These are phyloP conservation scores for Houttuynia cordata DNA, from an alignment of 164 flowering plant species.

Conservation along the genomic window DNA sequence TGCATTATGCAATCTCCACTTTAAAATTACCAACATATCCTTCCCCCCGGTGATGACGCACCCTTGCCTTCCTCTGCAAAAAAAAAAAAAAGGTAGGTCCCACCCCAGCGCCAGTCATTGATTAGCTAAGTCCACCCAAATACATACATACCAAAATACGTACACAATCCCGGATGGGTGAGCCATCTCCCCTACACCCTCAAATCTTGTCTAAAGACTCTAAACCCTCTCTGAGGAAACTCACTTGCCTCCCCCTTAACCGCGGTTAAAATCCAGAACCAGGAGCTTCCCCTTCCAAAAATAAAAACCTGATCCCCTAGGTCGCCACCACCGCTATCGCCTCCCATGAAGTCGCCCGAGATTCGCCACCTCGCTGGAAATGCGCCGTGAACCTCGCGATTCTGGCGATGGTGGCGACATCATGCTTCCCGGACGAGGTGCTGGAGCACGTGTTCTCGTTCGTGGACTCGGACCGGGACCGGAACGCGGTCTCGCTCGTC, in stretches of 20 bases:
- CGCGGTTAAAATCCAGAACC: constrained; percentile 17
- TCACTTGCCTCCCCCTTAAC: not conserved
- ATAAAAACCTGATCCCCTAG: constrained; percentile 23
- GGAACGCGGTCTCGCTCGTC: constrained; percentile 66
- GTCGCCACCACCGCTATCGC: constrained; percentile 11
- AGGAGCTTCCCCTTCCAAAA: not conserved
- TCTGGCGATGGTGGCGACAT: constrained; percentile 3
- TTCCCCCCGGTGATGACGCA: too few relatives aligned
- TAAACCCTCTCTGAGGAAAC: constrained; percentile 5
- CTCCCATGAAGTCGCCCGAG: not conserved
- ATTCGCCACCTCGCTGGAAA: not conserved
- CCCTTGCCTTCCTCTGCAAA: too few relatives aligned
- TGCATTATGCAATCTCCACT: too few relatives aligned
- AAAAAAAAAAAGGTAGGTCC: too few relatives aligned
- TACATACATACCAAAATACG: too few relatives aligned
- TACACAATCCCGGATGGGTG: too few relatives aligned
- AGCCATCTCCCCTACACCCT: constrained; percentile 6
- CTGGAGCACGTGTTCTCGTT: constrained; percentile 81
- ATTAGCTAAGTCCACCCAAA: too few relatives aligned
- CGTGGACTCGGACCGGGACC: constrained; percentile 40
- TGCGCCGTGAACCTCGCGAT: too few relatives aligned
- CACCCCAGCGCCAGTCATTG: too few relatives aligned
- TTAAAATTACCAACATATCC: too few relatives aligned
- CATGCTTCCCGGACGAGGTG: constrained; percentile 78
- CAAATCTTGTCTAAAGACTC: constrained; percentile 28